Conservation (phyloP, 495 filamentous ascomycete genomes). For the Hypoxylon trugodes region DNA sequence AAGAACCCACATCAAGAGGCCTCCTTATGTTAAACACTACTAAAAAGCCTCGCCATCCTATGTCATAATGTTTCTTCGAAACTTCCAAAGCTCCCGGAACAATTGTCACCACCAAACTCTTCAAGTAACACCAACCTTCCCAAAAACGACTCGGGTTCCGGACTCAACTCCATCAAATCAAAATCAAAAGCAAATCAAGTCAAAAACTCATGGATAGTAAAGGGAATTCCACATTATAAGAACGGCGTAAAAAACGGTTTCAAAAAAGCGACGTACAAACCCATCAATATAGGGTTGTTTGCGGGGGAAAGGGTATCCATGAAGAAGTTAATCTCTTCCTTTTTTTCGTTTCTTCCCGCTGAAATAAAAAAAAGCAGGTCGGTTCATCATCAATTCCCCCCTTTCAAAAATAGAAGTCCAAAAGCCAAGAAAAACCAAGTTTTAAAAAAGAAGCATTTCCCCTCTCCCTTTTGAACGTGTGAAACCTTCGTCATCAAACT, state of each 20-base stretch:
- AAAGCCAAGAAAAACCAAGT: background rate
- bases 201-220: no score
- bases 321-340: slow-evolving; percentile 24
- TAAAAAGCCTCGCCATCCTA: background rate
- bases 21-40: no score
- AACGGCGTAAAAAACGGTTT: background rate
- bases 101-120: no score
- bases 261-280: slow-evolving; percentile 22
- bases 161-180: background rate
- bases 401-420: slow-evolving; percentile 19
- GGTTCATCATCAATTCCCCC: slow-evolving; percentile 12
- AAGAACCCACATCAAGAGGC: background rate
- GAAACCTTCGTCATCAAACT: slow-evolving; percentile 24
- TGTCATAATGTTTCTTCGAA: no score
- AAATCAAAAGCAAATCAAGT: background rate
- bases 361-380: no score
- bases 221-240: slow-evolving; percentile 32
- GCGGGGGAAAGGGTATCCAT: slow-evolving; percentile 33
- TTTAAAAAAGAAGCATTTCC: background rate
- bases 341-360: slow-evolving; percentile 21
- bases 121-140: no score
- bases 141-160: background rate
- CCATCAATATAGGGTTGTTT: no score
- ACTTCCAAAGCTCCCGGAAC: no score
- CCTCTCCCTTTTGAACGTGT: slow-evolving; percentile 4